Evolutionary conservation across 106 monocot species (phyloP).

Genomic region (Phalaenopsis equestris): DNA sequence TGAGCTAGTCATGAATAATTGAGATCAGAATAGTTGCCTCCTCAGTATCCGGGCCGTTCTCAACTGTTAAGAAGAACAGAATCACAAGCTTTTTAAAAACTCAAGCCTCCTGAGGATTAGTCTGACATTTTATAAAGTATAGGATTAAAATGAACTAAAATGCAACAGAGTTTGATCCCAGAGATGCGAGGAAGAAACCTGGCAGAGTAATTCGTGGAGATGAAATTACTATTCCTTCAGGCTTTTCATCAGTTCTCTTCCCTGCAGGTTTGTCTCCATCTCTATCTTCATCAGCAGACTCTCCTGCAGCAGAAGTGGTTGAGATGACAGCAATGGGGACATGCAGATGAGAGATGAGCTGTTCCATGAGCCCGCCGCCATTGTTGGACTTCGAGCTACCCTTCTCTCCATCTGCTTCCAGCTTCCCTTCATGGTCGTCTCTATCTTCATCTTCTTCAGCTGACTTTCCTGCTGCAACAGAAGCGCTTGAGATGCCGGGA

Average conservation of each 20-base stretch:
- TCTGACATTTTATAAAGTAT: too few relatives aligned
- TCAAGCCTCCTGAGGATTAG: neutral
- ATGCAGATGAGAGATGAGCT: neutral
- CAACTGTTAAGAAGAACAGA: neutral
- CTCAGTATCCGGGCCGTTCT: neutral
- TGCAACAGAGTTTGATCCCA: neutral
- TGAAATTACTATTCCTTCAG: neutral
- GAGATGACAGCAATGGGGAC: neutral
- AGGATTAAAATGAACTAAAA: neutral
- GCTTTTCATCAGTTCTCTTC: neutral
- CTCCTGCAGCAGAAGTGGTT: neutral
- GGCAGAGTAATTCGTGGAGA: neutral
- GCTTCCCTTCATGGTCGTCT: too few relatives aligned
- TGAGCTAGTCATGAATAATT: slow-evolving; percentile 3
- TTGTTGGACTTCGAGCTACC: neutral
- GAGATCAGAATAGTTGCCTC: slow-evolving; percentile 5
- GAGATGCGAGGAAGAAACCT: neutral
- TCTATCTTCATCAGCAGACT: neutral
- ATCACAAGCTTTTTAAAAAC: neutral
- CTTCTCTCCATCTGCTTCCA: neutral
- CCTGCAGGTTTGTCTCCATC: neutral
- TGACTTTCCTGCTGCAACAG: neutral
- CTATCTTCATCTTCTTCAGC: too few relatives aligned
- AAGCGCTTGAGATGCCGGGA: neutral
- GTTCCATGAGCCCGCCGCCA: neutral